Base-by-base conservation (phyloP, 75 land plant species). In the Cunninghamia lanceolata region DNA sequence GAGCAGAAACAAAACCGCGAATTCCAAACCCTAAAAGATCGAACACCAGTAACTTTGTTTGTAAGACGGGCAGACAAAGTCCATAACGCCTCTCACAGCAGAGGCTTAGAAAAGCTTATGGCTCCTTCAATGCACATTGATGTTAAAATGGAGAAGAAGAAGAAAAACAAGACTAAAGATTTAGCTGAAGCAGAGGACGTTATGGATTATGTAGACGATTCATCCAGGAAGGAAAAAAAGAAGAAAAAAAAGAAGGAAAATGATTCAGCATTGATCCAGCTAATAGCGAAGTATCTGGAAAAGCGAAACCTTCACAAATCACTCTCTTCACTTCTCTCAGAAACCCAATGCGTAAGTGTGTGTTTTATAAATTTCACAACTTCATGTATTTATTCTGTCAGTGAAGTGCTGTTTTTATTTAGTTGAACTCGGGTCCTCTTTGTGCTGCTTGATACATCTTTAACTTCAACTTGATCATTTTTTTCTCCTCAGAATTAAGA, bases 91-190 rank as follows among this genome's bases (percentile, higher is more conserved):
- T 3, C 25, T 56, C 7, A 56, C 25, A 56, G 63, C 6, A 17
- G 63, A 56, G 63, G 25, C 63, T 63, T 63, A 5, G 68, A 28
- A 63, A 25, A 63, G 8, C n/a, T 40, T 4, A 77, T 77, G 80
- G 43, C 80, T 8, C 80, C 43, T 14, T 21, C 45, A 38, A 77
- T 77, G 28, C 9, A 77, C 28, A 40, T 39, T 19, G 79, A 76
- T 76, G 79, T 76, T 76, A 36, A 38, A 16, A 39, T 40, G 80
- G 43, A 39, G 80, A 77, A 39, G 80, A 77, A 77, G 80, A 77
- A 39, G 36, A 77, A 34, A 76, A 39, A 40, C 25, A 77, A 77
- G 21, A 39, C 43, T 10, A 77, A 77, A 40, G 80, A 77, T 38
- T 15, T 19, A 38, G 3, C 79, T 76, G 42, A 35, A 76, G 25